A percentile compares a stretch with the other conserved stretches of the same genome.
Evolutionary conservation across 495 filamentous ascomycete species (phyloP).

Genomic region (Trypethelium eluteriae): DNA sequence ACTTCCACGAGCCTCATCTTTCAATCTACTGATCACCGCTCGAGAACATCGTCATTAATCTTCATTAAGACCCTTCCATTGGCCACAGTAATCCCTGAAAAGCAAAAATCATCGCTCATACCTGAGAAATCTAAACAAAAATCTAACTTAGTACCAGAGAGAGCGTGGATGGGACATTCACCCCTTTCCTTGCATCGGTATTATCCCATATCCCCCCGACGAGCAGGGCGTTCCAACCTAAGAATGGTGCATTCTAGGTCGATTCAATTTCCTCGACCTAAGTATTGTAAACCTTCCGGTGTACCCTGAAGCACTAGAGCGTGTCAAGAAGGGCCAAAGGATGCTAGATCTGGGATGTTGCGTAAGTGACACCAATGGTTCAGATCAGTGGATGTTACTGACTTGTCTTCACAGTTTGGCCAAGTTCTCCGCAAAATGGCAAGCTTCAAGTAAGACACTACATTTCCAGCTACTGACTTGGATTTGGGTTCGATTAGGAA

Average conservation of each 20-base stretch:
- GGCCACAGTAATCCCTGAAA: too few species aligned
- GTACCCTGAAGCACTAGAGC: slow-evolving; percentile 22
- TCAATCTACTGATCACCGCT: too few species aligned
- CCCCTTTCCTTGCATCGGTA: slow-evolving; percentile 21
- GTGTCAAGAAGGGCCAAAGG: slow-evolving; percentile 21
- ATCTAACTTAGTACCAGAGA: slow-evolving; percentile 4
- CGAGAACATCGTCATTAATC: background rate
- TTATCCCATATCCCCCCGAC: background rate
- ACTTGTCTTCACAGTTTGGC: slow-evolving; percentile 15
- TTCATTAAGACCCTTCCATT: too few species aligned
- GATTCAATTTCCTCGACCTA: slow-evolving; percentile 24
- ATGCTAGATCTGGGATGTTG: slow-evolving; percentile 29
- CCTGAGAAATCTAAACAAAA: background rate
- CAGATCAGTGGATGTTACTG: background rate
- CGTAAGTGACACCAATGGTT: background rate
- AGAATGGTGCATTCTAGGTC: background rate
- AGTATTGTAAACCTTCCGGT: slow-evolving; percentile 14
- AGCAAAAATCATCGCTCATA: too few species aligned
- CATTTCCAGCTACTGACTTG: background rate
- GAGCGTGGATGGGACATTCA: slow-evolving; percentile 21
- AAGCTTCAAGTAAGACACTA: background rate
- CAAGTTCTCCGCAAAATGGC: slow-evolving; percentile 26
- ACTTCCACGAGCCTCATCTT: too few species aligned
- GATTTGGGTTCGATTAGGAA: background rate
- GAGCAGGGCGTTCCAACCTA: background rate